These are phyloP conservation scores for Plantago coronopus DNA, from an alignment of 305 asterid species.

Conservation along the genomic window DNA sequence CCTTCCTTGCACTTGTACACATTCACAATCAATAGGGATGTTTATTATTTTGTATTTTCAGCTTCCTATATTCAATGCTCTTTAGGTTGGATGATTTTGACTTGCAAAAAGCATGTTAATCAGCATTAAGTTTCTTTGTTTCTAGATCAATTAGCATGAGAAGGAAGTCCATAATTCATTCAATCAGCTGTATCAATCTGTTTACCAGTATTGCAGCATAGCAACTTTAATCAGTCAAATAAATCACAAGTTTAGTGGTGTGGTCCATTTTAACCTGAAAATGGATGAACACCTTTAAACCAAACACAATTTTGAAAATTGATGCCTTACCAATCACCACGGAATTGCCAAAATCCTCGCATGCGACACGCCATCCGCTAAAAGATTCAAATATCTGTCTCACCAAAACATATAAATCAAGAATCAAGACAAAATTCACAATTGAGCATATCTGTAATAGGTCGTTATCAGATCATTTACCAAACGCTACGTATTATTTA, in stretches of 20 bases:
- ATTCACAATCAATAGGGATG: slow-evolving; percentile 23
- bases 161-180: background rate
- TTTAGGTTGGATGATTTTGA: slow-evolving; percentile 1
- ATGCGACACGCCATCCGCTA: too few relatives aligned
- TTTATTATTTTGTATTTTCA: slow-evolving; percentile 1
- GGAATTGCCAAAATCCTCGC: too few relatives aligned
- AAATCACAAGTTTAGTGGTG: background rate
- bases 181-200: background rate
- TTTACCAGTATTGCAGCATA: background rate
- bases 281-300: background rate
- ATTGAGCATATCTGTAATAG: too few relatives aligned
- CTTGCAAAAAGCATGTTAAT: slow-evolving; percentile 1
- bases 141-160: background rate
- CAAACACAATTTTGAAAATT: background rate
- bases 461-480: too few relatives aligned
- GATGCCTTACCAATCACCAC: slow-evolving; percentile 8
- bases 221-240: background rate
- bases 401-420: too few relatives aligned
- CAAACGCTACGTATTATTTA: too few relatives aligned
- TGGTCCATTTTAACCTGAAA: background rate
- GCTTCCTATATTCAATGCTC: background rate
- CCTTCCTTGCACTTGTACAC: slow-evolving; percentile 21
- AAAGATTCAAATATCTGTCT: too few relatives aligned
- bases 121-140: background rate
- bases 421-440: too few relatives aligned